phyloP scores from a whole-genome alignment of 2,329 filamentous ascomycete genomes.

The Biscogniauxia mediterranea region DNA sequence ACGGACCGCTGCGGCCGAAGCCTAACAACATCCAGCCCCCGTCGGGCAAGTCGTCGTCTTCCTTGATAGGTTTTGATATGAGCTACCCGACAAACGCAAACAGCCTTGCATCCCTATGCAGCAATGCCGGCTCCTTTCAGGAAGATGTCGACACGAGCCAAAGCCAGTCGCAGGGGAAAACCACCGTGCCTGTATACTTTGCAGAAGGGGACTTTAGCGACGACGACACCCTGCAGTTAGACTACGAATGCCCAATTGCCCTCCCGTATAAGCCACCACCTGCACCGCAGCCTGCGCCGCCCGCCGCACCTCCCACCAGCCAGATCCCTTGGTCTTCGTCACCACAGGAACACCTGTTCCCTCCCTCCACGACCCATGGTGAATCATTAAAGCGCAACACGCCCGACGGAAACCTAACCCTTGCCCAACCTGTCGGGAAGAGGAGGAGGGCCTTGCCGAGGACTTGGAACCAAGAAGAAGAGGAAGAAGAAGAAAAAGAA shows the following conservation, averaged over 20 bases:
- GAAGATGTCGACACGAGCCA: slow-evolving; percentile 36
- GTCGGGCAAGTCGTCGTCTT: slow-evolving; percentile 7
- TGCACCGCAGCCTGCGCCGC: slow-evolving; percentile 18
- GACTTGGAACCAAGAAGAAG: too few species aligned
- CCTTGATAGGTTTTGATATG: slow-evolving; percentile 10
- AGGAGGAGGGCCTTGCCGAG: slow-evolving; percentile 66
- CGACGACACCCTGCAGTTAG: slow-evolving; percentile 71
- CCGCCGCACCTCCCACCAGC: slow-evolving; percentile 29
- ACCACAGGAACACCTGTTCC: slow-evolving; percentile 47
- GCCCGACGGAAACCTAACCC: slow-evolving; percentile 29
- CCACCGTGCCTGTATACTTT: slow-evolving; percentile 52
- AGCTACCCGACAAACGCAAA: slow-evolving; percentile 15
- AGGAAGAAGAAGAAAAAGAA: slow-evolving; percentile 27
- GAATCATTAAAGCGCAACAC: slow-evolving; percentile 44
- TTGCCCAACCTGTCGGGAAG: slow-evolving; percentile 46
- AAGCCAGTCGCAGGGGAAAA: slow-evolving; percentile 25
- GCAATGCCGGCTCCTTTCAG: slow-evolving; percentile 48
- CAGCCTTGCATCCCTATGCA: slow-evolving; percentile 43
- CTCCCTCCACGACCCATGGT: slow-evolving; percentile 33
- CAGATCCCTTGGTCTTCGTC: slow-evolving; percentile 71
- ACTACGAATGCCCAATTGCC: slow-evolving; percentile 60
- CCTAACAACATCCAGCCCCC: slow-evolving; percentile 34
- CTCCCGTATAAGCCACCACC: slow-evolving; percentile 39
- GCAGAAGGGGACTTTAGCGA: slow-evolving; percentile 85
- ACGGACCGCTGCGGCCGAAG: slow-evolving; percentile 32